Evolutionary conservation across 306 rosid species (phyloP).

Genomic region (Hylodesmum podocarpum): DNA sequence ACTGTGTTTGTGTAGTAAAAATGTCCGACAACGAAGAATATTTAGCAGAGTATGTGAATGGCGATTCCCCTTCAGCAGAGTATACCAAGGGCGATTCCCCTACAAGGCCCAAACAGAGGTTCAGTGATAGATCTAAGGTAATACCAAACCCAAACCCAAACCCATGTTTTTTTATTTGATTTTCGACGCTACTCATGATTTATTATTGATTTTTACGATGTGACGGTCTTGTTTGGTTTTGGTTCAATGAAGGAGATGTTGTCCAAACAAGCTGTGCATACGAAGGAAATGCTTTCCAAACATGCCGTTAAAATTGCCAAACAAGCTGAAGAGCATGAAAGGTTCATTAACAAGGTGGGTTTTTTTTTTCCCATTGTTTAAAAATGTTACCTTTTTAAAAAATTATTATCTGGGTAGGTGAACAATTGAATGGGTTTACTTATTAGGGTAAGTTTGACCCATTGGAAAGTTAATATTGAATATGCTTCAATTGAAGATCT

Average conservation of each 20-base stretch:
- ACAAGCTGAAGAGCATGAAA: constrained; percentile 88
- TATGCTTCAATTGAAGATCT: background rate
- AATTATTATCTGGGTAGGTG: background rate
- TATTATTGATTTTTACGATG: constrained; percentile 13
- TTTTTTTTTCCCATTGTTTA: background rate
- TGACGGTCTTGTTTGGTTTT: constrained; percentile 40
- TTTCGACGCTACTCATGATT: background rate
- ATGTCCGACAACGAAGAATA: constrained; percentile 58
- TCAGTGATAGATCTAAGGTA: constrained; percentile 73
- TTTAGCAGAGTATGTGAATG: constrained; percentile 40
- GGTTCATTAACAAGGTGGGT: constrained; percentile 76
- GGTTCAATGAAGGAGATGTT: constrained; percentile 63
- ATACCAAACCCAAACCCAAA: too few relatives aligned
- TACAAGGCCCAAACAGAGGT: constrained; percentile 43
- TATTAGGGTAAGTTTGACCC: background rate
- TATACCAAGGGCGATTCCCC: constrained; percentile 52
- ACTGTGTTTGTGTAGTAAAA: background rate
- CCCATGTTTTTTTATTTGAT: background rate
- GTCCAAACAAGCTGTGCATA: constrained; percentile 79
- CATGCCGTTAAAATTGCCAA: constrained; percentile 84
- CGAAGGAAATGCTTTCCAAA: constrained; percentile 64
- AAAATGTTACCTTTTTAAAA: background rate
- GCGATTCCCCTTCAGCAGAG: constrained; percentile 45
- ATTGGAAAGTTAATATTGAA: background rate
- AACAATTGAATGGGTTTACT: background rate